phyloP scores from a whole-genome alignment of 2,329 filamentous ascomycete species.

The Penicillium hesseltinei region DNA sequence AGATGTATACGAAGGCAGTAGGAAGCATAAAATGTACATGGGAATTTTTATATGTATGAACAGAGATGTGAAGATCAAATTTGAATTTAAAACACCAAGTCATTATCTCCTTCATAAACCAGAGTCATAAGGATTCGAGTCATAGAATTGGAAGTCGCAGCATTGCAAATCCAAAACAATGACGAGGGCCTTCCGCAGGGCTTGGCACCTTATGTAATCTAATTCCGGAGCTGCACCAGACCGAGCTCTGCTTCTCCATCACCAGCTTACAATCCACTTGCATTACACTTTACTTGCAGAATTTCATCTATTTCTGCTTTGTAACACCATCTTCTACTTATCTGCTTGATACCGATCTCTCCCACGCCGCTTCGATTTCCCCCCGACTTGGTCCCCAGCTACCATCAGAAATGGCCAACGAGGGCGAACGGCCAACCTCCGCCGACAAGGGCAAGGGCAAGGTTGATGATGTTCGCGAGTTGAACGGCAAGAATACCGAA shows the following conservation, averaged over 20 bases:
- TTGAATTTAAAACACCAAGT: neutral
- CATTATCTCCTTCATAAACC: neutral
- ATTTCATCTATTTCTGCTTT: conserved; percentile 17
- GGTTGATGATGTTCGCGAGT: conserved; percentile 66
- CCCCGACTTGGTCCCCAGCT: conserved; percentile 30
- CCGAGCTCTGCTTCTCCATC: conserved; percentile 26
- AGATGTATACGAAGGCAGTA: neutral
- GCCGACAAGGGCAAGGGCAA: conserved; percentile 97
- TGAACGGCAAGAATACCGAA: conserved; percentile 53
- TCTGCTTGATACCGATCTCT: conserved; percentile 1
- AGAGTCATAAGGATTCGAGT: neutral
- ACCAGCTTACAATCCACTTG: conserved; percentile 28
- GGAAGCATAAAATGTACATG: neutral
- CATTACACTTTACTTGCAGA: conserved; percentile 21
- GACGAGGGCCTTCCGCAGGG: conserved; percentile 15
- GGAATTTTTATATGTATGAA: neutral
- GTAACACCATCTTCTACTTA: conserved; percentile 7
- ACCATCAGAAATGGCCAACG: conserved; percentile 75
- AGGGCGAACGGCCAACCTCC: conserved; percentile 79
- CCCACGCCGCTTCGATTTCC: conserved; percentile 9
- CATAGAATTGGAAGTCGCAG: neutral
- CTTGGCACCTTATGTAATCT: conserved; percentile 26
- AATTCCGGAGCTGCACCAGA: conserved; percentile 24
- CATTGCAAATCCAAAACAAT: conserved; percentile 18
- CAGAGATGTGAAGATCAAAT: too few relatives aligned